These are phyloP conservation scores for Pyrenula aspistea DNA, from an alignment of 495 filamentous ascomycete genomes.

Conservation along the genomic window DNA sequence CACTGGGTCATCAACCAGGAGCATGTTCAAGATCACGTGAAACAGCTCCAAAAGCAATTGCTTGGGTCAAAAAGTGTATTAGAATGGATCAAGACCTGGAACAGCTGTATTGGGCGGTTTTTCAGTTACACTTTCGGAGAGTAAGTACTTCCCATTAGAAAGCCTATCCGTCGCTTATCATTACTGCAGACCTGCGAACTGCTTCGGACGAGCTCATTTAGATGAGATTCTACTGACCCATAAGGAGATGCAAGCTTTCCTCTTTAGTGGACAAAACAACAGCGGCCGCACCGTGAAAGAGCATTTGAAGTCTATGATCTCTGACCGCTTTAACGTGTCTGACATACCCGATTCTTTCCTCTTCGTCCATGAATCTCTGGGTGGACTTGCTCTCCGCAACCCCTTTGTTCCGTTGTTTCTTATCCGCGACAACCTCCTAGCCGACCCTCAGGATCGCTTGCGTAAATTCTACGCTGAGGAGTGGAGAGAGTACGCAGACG, in stretches of 20 bases:
- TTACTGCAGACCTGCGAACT: conserved; percentile 28
- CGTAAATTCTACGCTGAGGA: conserved; percentile 24
- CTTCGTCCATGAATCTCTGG: conserved; percentile 37
- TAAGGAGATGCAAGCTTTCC: conserved; percentile 35
- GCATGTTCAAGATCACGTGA: conserved; percentile 37
- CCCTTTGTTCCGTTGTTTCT: conserved; percentile 37
- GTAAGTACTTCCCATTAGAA: neutral
- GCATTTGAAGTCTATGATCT: conserved; percentile 36
- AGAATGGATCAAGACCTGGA: conserved; percentile 19
- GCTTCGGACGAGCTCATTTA: conserved; percentile 43
- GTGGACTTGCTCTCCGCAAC: conserved; percentile 42
- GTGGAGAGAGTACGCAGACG: conserved; percentile 17
- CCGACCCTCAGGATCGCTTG: conserved; percentile 20
- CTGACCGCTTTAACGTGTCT: conserved; percentile 33
- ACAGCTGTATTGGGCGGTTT: conserved; percentile 44
- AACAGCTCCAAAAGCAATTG: conserved; percentile 36
- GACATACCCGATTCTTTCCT: conserved; percentile 48
- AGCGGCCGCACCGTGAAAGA: conserved; percentile 29
- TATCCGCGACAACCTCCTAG: conserved; percentile 18
- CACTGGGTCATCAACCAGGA: conserved; percentile 35
- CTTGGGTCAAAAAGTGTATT: conserved; percentile 23
- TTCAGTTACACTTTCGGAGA: conserved; percentile 48
- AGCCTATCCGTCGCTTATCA: neutral
- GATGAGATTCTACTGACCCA: conserved; percentile 42
- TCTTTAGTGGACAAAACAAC: conserved; percentile 23